phyloP scores from a whole-genome alignment of 2,329 filamentous ascomycete genomes.

The Talaromyces rugulosus region DNA sequence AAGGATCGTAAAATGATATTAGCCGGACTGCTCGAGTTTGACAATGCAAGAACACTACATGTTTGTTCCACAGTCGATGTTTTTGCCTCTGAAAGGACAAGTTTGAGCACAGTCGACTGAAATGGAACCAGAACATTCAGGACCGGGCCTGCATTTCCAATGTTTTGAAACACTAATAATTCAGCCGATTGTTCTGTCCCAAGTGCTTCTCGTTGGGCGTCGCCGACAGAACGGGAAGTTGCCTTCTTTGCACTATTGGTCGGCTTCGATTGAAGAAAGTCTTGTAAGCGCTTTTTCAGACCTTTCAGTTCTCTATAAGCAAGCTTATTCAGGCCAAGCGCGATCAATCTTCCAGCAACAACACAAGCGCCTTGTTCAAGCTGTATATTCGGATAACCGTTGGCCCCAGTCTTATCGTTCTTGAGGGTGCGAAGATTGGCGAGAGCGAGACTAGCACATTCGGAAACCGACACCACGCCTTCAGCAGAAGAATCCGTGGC shows the following conservation, averaged over 20 bases:
- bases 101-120: conserved; percentile 37
- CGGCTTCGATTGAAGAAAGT: conserved; percentile 21
- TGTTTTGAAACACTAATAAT: conserved; percentile 31
- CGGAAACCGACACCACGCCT: conserved; percentile 30
- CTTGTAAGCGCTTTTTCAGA: conserved; percentile 34
- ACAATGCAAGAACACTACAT: conserved; percentile 26
- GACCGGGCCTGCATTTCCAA: conserved; percentile 22
- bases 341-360: conserved; percentile 37
- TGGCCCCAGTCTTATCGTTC: conserved; percentile 22
- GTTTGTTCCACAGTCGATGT: conserved; percentile 28
- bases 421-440: conserved; percentile 34
- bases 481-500: conserved; percentile 14
- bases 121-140: conserved; percentile 34
- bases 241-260: conserved; percentile 10
- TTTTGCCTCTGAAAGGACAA: conserved; percentile 32
- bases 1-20: conserved; percentile 36
- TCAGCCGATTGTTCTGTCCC: conserved; percentile 36
- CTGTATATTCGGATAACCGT: conserved; percentile 30
- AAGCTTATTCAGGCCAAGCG: conserved; percentile 36
- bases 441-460: conserved; percentile 39
- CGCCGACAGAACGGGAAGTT: conserved; percentile 18
- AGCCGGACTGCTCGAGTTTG: conserved; percentile 34
- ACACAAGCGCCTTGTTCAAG: conserved; percentile 42
- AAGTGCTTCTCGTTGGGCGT: conserved; percentile 11
- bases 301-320: conserved; percentile 38